These are phyloP conservation scores for Diaporthe sp. DNA, from an alignment of 2,329 filamentous ascomycete species.

Conservation along the genomic window DNA sequence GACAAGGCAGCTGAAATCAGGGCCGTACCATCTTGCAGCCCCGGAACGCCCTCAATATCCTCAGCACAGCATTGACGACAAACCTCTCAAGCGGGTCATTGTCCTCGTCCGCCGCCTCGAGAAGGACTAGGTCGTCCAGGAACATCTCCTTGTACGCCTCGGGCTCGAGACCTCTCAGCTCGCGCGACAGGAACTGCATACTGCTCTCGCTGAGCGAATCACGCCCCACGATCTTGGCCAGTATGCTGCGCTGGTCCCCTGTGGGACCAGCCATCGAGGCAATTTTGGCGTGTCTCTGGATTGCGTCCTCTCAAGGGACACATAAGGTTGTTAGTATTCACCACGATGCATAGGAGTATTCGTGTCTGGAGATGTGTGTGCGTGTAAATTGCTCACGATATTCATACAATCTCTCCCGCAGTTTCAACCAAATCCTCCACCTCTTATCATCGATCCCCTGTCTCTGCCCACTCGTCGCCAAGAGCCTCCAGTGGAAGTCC, in stretches of 20 bases:
- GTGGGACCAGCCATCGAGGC: constrained; percentile 23
- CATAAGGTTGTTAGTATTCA: background rate
- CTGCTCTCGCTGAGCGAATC: constrained; percentile 25
- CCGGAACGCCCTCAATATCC: background rate
- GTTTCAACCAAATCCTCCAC: constrained; percentile 33
- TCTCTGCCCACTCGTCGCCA: constrained; percentile 26
- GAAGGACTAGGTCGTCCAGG: constrained; percentile 32
- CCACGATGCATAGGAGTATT: background rate
- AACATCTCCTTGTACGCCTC: constrained; percentile 26
- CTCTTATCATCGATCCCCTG: background rate
- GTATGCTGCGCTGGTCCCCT: constrained; percentile 14
- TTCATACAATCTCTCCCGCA: constrained; percentile 29
- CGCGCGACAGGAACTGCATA: constrained; percentile 28
- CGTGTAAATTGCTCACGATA: background rate
- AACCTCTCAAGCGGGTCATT: constrained; percentile 29
- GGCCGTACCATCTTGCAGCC: constrained; percentile 19
- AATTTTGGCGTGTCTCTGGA: constrained; percentile 24
- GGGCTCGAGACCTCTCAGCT: constrained; percentile 33
- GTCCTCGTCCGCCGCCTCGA: constrained; percentile 25
- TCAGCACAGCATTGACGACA: constrained; percentile 21
- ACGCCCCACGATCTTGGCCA: constrained; percentile 30
- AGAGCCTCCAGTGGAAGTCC: constrained; percentile 36
- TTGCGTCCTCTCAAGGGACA: constrained; percentile 28
- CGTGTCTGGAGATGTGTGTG: background rate
- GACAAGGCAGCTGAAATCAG: background rate